Percentiles rank a stretch among this genome's conserved stretches.
These are phyloP conservation scores for Cyathus striatus DNA, from an alignment of 768 basidiomycete species.

Conservation along the genomic window DNA sequence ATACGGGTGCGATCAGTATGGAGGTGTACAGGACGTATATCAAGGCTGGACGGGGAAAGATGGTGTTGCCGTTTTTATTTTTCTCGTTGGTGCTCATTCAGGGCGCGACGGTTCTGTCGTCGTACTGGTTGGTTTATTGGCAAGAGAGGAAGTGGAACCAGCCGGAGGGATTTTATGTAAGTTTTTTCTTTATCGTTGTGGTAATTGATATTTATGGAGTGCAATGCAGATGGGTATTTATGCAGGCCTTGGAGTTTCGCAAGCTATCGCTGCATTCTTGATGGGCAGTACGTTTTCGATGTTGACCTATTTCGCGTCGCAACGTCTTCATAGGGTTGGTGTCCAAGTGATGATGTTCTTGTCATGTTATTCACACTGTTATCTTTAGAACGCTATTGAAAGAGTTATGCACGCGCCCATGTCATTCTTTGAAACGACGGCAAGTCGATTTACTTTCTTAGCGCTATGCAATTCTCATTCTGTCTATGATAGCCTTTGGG, in stretches of 20 bases:
- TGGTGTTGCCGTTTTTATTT: constrained; percentile 64
- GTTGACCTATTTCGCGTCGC: constrained; percentile 76
- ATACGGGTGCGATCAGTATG: constrained; percentile 62
- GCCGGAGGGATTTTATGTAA: constrained; percentile 67
- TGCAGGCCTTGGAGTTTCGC: constrained; percentile 63
- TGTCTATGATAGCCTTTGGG: constrained; percentile 77
- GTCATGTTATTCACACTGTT: neutral
- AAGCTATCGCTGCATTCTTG: constrained; percentile 64
- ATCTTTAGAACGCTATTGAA: constrained; percentile 50
- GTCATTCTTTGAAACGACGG: constrained; percentile 87
- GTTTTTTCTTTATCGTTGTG: constrained; percentile 14
- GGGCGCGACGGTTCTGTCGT: constrained; percentile 62
- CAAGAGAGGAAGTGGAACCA: constrained; percentile 63
- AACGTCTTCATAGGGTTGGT: constrained; percentile 53
- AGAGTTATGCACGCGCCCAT: constrained; percentile 82
- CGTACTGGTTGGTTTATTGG: constrained; percentile 88
- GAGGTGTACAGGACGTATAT: constrained; percentile 59
- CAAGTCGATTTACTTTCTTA: constrained; percentile 19
- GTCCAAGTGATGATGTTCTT: neutral
- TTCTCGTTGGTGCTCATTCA: constrained; percentile 63
- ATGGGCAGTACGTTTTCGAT: constrained; percentile 62
- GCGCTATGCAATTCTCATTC: constrained; percentile 7
- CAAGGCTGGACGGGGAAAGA: constrained; percentile 58
- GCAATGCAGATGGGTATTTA: constrained; percentile 82
- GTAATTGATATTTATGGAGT: constrained; percentile 3